phyloP scores from a whole-genome alignment of 2,329 filamentous ascomycete genomes.

The Phialophora expanda region DNA sequence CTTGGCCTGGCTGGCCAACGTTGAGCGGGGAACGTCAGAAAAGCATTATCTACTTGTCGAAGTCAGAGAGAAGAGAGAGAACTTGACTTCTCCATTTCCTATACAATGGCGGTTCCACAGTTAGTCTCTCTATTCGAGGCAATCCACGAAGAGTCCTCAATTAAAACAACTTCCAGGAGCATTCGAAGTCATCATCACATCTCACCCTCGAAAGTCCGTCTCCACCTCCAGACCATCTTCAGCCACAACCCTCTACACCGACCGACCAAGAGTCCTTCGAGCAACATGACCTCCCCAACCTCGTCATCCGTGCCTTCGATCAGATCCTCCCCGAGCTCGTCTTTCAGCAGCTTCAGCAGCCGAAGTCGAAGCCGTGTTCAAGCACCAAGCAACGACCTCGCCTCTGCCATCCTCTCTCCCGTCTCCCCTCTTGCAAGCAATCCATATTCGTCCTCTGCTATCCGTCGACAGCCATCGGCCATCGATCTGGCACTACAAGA shows the following conservation, averaged over 20 bases:
- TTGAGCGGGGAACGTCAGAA: slow-evolving; percentile 12
- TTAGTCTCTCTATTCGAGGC: slow-evolving; percentile 36
- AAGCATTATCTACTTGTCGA: background rate
- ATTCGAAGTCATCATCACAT: slow-evolving; percentile 26
- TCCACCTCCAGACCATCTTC: slow-evolving; percentile 35
- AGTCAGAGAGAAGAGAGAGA: background rate
- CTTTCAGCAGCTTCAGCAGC: slow-evolving; percentile 43
- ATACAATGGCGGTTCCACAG: slow-evolving; percentile 35
- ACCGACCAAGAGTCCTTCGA: slow-evolving; percentile 20
- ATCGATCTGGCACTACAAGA: slow-evolving; percentile 50
- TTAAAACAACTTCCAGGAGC: slow-evolving; percentile 32
- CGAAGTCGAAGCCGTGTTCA: slow-evolving; percentile 39
- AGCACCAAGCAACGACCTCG: slow-evolving; percentile 41
- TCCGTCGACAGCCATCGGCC: slow-evolving; percentile 51
- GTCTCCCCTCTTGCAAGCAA: slow-evolving; percentile 18
- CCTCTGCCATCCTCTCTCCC: slow-evolving; percentile 31
- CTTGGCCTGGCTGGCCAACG: slow-evolving; percentile 29
- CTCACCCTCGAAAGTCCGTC: slow-evolving; percentile 31
- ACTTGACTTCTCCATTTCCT: slow-evolving; percentile 5
- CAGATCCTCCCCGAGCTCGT: slow-evolving; percentile 40
- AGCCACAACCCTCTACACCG: slow-evolving; percentile 28
- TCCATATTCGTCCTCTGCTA: slow-evolving; percentile 28
- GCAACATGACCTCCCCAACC: slow-evolving; percentile 25
- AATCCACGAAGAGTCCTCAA: slow-evolving; percentile 26
- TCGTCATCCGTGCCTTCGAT: slow-evolving; percentile 34